Percentiles rank a stretch among this genome's conserved stretches.
Evolutionary conservation across 1,139 yeast species (phyloP).

Genomic region (Pneumocystis oryctolagi): DNA sequence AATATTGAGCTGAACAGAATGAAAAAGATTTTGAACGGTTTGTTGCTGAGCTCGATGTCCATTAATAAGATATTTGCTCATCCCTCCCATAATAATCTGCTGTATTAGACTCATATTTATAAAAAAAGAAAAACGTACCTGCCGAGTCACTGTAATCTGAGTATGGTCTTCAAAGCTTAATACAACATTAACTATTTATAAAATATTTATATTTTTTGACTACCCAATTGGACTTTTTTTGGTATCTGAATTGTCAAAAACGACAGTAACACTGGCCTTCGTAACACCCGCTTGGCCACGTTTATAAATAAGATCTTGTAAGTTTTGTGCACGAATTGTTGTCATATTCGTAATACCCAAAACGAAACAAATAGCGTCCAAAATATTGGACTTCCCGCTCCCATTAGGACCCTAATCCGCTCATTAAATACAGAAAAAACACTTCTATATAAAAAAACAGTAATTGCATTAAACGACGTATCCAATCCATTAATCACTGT

Average conservation of each 20-base stretch:
- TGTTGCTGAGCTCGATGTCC: conserved; percentile 96
- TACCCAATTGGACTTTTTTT: conserved; percentile 65
- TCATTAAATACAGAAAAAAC: not conserved
- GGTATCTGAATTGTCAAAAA: conserved; percentile 71
- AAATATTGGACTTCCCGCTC: conserved; percentile 86
- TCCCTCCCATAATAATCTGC: conserved; percentile 67
- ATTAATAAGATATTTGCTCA: conserved; percentile 79
- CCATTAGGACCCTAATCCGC: conserved; percentile 60
- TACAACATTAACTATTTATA: not conserved
- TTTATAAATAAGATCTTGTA: conserved; percentile 87
- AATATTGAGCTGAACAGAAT: conserved; percentile 86
- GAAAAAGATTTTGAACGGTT: conserved; percentile 78
- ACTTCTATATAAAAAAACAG: conserved; percentile 22
- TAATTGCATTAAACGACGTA: conserved; percentile 88
- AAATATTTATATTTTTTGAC: not conserved
- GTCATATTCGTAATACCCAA: conserved; percentile 88
- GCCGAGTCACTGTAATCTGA: conserved; percentile 75
- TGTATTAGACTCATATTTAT: not conserved
- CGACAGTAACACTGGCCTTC: conserved; percentile 90
- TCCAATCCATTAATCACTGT: conserved; percentile 95
- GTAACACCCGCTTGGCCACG: conserved; percentile 98
- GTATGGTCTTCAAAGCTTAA: conserved; percentile 47
- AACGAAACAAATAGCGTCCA: conserved; percentile 97
- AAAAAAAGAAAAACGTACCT: conserved; percentile 28
- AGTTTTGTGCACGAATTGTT: conserved; percentile 81